Evolutionary conservation across 352 stramenopile species (phyloP), one percentile per base, ranked within the genome.

Genomic region (Elongisporangium undulatum): DNA sequence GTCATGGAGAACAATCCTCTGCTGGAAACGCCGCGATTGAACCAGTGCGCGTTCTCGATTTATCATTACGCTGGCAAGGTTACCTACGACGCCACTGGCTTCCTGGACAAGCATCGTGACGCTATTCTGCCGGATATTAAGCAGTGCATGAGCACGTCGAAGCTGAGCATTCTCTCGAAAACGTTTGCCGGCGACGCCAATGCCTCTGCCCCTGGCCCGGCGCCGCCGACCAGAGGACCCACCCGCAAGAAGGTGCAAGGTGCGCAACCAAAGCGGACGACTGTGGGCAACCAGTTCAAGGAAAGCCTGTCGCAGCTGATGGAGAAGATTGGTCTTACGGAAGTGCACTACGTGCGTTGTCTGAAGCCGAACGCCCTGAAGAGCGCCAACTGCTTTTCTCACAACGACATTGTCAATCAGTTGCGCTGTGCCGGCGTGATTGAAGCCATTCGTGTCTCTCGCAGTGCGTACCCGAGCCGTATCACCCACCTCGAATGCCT

Each of bases 1-100:
- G 82, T 96, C 15, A 94, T 96, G 75, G 84, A 89, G 51, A 92
- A 95, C 61, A 94, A 97, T 55, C 74, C 82, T 19, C 67, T 94
- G 21, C 74, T 97, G 8, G 83, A 92, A 61, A 95, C 79, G 0
- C 91, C 92, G 12, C 83, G 83, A 1, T 62, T 95, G 29, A 88
- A 92, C 59, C 84, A 89, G 52, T 92, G 77, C 34, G 82, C 84
- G 3, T 96, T 96, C 64, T 89, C 79, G 3, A 85, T 96, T 58
- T 81, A 92, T 54, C 87, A 96, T 61, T 96, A 96, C 57, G 87
- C 87, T 19, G 84, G 82, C 8, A 93, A 95, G 56, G 87, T 96
- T 24, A 90, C 82, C 4, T 96, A 96, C 50, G 80, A 92, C 26
- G 83, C 82, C 1, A 77, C 77, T 21, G 85, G 85, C 17, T 96